Evolutionary conservation across 2,329 filamentous ascomycete species (phyloP).

Genomic region (Podosphaera xanthii): DNA sequence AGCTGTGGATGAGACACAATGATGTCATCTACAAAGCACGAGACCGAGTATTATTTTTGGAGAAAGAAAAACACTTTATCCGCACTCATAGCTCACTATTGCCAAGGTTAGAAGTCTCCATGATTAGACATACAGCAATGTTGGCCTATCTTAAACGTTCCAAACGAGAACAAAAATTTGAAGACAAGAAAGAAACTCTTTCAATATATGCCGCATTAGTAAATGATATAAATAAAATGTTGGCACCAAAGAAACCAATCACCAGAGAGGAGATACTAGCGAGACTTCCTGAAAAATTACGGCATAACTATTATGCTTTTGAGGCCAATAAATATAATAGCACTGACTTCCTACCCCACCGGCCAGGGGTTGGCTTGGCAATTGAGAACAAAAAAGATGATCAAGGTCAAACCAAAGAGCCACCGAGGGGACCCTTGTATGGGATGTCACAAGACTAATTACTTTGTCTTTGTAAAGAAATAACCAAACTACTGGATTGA

Average conservation of each 20-base stretch:
- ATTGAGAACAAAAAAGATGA: neutral
- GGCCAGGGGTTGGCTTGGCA: neutral
- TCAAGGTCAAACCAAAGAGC: neutral
- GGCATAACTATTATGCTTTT: neutral
- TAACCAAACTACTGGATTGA: too few species aligned
- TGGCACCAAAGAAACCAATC: neutral
- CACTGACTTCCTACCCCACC: neutral
- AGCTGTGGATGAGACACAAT: neutral
- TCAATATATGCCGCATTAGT: neutral
- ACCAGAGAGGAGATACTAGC: neutral
- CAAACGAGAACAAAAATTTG: neutral
- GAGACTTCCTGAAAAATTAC: neutral
- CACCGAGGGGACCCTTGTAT: neutral
- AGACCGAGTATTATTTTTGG: neutral
- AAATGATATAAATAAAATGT: neutral
- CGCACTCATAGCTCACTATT: neutral
- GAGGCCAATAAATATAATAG: neutral
- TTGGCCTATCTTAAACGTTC: neutral
- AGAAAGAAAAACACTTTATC: neutral
- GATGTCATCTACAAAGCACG: neutral
- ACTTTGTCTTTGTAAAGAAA: neutral
- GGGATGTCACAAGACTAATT: neutral
- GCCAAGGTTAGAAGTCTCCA: neutral
- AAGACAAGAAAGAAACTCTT: too few species aligned
- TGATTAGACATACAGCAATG: neutral